phyloP scores from a whole-genome alignment of 768 basidiomycete species.

The Gymnopilus junonius region DNA sequence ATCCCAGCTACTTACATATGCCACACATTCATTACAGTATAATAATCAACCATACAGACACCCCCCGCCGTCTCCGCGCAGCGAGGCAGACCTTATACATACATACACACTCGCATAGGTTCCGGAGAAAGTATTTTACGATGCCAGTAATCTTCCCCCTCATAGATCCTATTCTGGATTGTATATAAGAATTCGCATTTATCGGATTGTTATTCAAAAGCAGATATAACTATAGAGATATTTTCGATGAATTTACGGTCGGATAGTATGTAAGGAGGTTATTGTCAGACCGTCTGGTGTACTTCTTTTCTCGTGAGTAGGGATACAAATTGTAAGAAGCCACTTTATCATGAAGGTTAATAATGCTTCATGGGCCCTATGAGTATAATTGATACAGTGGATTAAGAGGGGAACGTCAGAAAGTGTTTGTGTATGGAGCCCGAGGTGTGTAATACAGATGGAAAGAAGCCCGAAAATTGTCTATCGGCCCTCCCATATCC shows the following conservation, averaged over 20 bases:
- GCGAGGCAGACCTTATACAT: background rate
- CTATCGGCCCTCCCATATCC: background rate
- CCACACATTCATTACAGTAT: slow-evolving; percentile 15
- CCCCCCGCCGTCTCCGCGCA: background rate
- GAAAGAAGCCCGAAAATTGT: background rate
- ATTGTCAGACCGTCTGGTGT: background rate
- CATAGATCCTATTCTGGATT: background rate
- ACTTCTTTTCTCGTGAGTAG: background rate
- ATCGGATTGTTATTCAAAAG: background rate
- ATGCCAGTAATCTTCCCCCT: slow-evolving; percentile 1
- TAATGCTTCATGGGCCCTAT: background rate
- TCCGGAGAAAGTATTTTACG: slow-evolving; percentile 10
- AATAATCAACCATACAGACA: background rate
- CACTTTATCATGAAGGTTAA: background rate
- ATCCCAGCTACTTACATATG: slow-evolving; percentile 1
- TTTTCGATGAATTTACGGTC: background rate
- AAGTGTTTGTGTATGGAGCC: background rate
- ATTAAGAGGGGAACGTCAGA: background rate
- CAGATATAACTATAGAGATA: background rate
- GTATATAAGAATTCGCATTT: background rate
- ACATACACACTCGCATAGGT: background rate
- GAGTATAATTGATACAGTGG: background rate
- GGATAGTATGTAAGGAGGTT: too few relatives aligned
- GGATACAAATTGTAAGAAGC: background rate
- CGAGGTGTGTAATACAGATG: background rate